These are phyloP conservation scores for Tylopilus plumbeoviolaceoides DNA, from an alignment of 768 basidiomycete genomes.

Conservation along the genomic window DNA sequence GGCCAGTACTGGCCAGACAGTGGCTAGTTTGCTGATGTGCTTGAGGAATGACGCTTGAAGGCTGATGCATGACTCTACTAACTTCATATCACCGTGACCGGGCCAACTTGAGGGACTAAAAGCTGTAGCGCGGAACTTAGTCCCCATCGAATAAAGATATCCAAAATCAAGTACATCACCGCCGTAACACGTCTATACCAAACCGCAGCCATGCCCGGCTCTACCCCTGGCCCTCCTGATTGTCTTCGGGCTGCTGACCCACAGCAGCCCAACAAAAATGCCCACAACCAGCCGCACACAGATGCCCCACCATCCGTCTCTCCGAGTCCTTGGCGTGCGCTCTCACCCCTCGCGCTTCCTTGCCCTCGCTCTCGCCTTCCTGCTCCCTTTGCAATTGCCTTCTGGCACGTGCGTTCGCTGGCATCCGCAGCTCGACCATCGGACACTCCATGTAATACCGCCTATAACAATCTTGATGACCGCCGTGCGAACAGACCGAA, in stretches of 20 bases:
- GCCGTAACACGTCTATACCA: neutral
- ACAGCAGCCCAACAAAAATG: conserved; percentile 71
- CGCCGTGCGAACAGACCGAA: conserved; percentile 74
- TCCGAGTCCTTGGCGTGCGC: conserved; percentile 1
- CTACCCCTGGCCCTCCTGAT: neutral
- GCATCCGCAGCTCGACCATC: conserved; percentile 41
- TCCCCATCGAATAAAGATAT: neutral
- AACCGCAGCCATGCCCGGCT: neutral
- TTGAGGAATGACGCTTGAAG: no score
- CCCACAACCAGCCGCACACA: conserved; percentile 78
- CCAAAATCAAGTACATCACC: neutral
- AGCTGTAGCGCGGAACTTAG: no score
- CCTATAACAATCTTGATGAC: conserved; percentile 75
- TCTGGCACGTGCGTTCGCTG: conserved; percentile 17
- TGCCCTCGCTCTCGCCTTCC: conserved; percentile 12
- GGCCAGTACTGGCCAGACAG: no score
- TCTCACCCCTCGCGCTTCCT: conserved; percentile 4
- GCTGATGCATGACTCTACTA: no score
- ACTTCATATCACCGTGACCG: no score
- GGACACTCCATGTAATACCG: conserved; percentile 60
- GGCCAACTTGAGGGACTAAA: no score
- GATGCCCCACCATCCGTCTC: conserved; percentile 42
- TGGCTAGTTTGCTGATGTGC: no score
- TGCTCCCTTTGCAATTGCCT: conserved; percentile 19
- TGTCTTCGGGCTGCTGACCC: conserved; percentile 1